Percentiles rank a stretch among this genome's conserved stretches.
phyloP scores from a whole-genome alignment of 208 protist species.

The Acanthamoeba polyphaga region DNA sequence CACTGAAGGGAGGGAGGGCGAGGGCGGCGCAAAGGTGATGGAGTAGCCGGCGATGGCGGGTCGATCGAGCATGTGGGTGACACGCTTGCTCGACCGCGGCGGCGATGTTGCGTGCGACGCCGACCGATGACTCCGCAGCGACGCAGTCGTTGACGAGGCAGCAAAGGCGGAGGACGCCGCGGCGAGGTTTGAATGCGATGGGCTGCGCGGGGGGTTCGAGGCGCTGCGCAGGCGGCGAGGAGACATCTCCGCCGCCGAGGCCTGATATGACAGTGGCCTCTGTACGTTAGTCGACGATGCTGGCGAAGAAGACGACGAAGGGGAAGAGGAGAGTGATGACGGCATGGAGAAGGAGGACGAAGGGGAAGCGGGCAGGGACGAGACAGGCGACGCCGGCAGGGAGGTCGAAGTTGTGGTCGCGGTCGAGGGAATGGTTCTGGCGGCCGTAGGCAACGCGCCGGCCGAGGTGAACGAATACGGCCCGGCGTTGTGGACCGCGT shows the following conservation, averaged over 20 bases:
- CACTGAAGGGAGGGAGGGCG: not conserved
- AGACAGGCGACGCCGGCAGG: not conserved
- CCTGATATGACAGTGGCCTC: not conserved
- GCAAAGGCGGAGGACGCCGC: not conserved
- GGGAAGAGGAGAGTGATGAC: not conserved
- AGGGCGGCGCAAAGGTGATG: slow-evolving; percentile 16
- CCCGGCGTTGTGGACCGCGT: not conserved
- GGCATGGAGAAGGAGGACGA: not conserved
- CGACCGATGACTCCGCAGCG: not conserved
- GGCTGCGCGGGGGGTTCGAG: not conserved
- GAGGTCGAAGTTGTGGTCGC: not conserved
- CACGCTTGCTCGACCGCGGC: not conserved
- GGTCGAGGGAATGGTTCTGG: not conserved
- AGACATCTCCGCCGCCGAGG: not conserved
- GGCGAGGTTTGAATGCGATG: not conserved
- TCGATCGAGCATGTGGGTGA: slow-evolving; percentile 20
- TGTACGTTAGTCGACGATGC: not conserved
- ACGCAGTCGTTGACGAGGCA: not conserved
- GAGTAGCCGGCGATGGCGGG: not conserved
- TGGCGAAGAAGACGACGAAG: not conserved
- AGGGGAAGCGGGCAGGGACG: not conserved
- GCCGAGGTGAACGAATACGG: not conserved
- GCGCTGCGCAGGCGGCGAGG: not conserved
- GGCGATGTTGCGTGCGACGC: not conserved
- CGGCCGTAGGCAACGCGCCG: too few species aligned